Evolutionary conservation across 164 flowering plant genomes (phyloP).

Genomic region (Kalanchoe fedtschenkoi): DNA sequence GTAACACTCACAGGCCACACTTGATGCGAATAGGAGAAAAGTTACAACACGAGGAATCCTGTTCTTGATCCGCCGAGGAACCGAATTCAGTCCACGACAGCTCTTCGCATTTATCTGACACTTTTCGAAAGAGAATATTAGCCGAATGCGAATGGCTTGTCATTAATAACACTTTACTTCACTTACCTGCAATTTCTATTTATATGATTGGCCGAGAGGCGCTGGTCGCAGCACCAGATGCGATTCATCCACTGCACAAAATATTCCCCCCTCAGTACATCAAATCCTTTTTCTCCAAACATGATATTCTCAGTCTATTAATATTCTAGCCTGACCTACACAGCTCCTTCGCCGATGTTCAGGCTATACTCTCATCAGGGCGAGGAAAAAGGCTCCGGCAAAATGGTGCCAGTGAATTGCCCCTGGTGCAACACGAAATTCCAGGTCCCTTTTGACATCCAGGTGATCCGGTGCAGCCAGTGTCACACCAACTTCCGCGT

Average conservation of each 20-base stretch:
- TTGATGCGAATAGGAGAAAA: too few species aligned
- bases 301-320: neutral
- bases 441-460: neutral
- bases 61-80: too few species aligned
- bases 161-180: neutral
- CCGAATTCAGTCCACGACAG: too few species aligned
- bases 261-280: neutral
- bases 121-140: neutral
- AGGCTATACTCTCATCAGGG: neutral
- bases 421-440: slow-evolving; percentile 3
- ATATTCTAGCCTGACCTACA: neutral
- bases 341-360: neutral
- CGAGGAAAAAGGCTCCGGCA: neutral
- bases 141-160: neutral
- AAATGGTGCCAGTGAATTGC: neutral
- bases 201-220: neutral
- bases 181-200: neutral
- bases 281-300: neutral
- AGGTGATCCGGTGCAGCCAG: neutral
- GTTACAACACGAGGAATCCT: too few species aligned
- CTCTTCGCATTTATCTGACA: neutral
- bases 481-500: neutral
- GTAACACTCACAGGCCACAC: too few species aligned
- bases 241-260: neutral
- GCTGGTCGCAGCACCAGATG: neutral